Conservation (phyloP, 1,284 basidiomycete species). For the Cystobasidiaceae sp. region DNA sequence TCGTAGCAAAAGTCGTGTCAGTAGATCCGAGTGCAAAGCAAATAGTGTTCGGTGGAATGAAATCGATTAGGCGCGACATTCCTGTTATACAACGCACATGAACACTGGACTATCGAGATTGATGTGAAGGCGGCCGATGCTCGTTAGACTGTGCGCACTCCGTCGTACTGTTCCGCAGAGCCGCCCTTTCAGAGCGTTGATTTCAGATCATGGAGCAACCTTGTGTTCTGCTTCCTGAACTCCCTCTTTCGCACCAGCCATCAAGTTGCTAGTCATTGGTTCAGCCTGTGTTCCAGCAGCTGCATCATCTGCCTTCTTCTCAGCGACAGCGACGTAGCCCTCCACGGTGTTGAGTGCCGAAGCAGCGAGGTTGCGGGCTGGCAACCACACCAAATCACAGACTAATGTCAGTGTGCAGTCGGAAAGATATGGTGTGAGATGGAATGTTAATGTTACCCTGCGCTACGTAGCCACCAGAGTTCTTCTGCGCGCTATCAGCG, state of each 20-base stretch:
- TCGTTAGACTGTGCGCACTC: too few relatives aligned
- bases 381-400: not conserved
- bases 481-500: not conserved
- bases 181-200: too few relatives aligned
- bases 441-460: conserved; percentile 2
- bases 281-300: not conserved
- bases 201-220: not conserved
- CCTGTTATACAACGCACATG: too few relatives aligned
- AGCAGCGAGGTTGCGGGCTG: conserved; percentile 22
- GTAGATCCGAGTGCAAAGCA: too few relatives aligned
- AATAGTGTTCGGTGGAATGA: too few relatives aligned
- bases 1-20: too few relatives aligned
- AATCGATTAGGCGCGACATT: too few relatives aligned
- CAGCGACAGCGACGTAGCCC: conserved; percentile 14
- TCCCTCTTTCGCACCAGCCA: conserved; percentile 19
- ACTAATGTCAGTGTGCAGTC: not conserved
- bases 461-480: not conserved
- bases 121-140: too few relatives aligned
- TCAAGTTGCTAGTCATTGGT: conserved; percentile 27
- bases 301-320: conserved; percentile 1
- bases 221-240: conserved; percentile 6
- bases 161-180: too few relatives aligned
- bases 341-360: conserved; percentile 12
- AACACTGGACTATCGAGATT: too few relatives aligned
- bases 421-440: not conserved